Conservation (phyloP, 2,329 filamentous ascomycete genomes). For the Monilinia laxa region DNA sequence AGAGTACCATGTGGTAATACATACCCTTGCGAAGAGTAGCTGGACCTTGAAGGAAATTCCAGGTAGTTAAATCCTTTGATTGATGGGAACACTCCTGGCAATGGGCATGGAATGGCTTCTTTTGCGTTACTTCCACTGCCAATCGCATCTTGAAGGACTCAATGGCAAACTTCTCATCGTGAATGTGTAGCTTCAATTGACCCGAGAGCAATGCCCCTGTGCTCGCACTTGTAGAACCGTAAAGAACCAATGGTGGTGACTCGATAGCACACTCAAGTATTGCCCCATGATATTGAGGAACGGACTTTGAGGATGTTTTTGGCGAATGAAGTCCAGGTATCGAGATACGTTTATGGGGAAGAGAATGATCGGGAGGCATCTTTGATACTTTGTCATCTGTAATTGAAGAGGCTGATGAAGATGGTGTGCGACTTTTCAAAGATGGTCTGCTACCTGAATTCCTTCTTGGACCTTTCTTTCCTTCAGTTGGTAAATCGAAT, state of each 20-base stretch:
- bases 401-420: slow-evolving; percentile 25
- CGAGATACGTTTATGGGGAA: slow-evolving; percentile 36
- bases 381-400: slow-evolving; percentile 24
- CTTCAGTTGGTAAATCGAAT: slow-evolving; percentile 15
- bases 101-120: slow-evolving; percentile 76
- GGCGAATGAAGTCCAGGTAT: slow-evolving; percentile 32
- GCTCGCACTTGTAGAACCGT: slow-evolving; percentile 71
- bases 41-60: slow-evolving; percentile 69
- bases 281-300: slow-evolving; percentile 31
- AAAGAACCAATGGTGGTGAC: slow-evolving; percentile 63
- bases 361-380: slow-evolving; percentile 30
- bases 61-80: slow-evolving; percentile 71
- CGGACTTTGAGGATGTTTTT: slow-evolving; percentile 32
- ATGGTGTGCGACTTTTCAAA: slow-evolving; percentile 21
- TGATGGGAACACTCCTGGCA: slow-evolving; percentile 75
- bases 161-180: slow-evolving; percentile 64
- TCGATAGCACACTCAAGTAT: slow-evolving; percentile 52
- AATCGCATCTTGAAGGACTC: slow-evolving; percentile 73
- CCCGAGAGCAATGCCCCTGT: slow-evolving; percentile 84
- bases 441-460: slow-evolving; percentile 11
- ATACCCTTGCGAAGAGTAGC: slow-evolving; percentile 52
- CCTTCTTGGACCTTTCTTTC: slow-evolving; percentile 12
- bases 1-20: slow-evolving; percentile 27
- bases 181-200: slow-evolving; percentile 72
- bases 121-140: slow-evolving; percentile 68